phyloP scores from a whole-genome alignment of 2,329 filamentous ascomycete species.

The Chlorencoelia australis region DNA sequence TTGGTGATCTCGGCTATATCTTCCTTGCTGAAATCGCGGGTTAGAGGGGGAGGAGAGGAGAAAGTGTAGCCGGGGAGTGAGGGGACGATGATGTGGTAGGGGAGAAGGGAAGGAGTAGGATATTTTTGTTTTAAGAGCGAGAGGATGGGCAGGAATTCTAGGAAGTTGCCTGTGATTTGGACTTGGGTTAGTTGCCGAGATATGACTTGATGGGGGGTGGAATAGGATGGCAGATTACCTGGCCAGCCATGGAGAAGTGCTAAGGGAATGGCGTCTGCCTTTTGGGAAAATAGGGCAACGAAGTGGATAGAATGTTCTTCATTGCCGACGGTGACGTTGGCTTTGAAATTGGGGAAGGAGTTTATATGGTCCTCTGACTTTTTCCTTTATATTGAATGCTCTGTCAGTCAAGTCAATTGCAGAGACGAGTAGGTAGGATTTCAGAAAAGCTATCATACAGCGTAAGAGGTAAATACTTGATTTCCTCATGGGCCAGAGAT shows the following conservation, averaged over 20 bases:
- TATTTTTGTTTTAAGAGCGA: conserved; percentile 37
- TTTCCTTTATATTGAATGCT: too few species aligned
- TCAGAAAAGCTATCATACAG: too few species aligned
- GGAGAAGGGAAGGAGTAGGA: conserved; percentile 30
- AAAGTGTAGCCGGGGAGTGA: neutral
- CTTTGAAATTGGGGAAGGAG: conserved; percentile 38
- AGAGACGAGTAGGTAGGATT: too few species aligned
- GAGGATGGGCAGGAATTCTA: conserved; percentile 46
- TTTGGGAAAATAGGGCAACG: conserved; percentile 42
- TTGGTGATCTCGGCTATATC: conserved; percentile 5
- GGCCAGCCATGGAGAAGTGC: conserved; percentile 48
- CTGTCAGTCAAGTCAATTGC: too few species aligned
- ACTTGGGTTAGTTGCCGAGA: conserved; percentile 1
- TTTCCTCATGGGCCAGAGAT: too few species aligned
- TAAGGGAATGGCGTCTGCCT: conserved; percentile 39
- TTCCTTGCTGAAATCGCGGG: neutral
- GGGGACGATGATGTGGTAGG: neutral
- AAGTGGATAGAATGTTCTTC: conserved; percentile 43
- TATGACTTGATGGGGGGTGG: neutral
- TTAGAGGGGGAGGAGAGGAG: neutral
- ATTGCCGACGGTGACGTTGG: conserved; percentile 36
- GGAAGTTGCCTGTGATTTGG: conserved; percentile 34
- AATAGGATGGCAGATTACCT: conserved; percentile 12
- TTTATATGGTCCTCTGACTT: conserved; percentile 31
- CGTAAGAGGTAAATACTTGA: too few species aligned